Conservation (phyloP, 75 land plant genomes). For the Pseudotsuga menziesii region DNA sequence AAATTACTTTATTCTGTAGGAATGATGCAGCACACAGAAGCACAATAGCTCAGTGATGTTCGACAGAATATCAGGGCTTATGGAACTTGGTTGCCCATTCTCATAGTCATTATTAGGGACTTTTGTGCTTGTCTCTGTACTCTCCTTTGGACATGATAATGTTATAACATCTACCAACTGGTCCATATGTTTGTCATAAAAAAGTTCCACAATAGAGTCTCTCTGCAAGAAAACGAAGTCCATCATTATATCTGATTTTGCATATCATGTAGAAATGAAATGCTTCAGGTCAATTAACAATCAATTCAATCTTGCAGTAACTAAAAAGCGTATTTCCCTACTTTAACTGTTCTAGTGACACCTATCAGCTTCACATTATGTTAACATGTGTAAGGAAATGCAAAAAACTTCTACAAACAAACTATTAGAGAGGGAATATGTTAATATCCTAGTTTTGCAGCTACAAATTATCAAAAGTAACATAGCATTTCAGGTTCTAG, state of each 20-base stretch:
- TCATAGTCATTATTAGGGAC: constrained; percentile 10
- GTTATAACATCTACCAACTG: constrained; percentile 68
- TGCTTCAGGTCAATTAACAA: not conserved
- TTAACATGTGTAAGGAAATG: no score
- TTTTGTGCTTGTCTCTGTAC: constrained; percentile 14
- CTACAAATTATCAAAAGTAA: no score
- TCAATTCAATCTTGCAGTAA: not conserved
- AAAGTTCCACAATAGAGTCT: constrained; percentile 72
- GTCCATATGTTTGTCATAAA: constrained; percentile 85
- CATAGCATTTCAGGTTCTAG: no score
- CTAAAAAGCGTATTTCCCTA: not conserved
- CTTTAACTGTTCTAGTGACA: no score
- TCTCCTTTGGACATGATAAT: constrained; percentile 50
- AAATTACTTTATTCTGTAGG: constrained; percentile 82
- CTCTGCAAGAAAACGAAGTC: constrained; percentile 17
- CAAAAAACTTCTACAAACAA: no score
- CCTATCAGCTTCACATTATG: no score
- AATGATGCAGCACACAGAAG: constrained; percentile 90
- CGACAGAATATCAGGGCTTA: constrained; percentile 71
- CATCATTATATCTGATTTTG: not conserved
- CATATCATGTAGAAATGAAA: not conserved
- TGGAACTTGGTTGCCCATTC: constrained; percentile 10
- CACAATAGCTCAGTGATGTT: constrained; percentile 93
- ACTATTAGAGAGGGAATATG: no score
- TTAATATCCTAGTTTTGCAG: no score